Percentiles rank a stretch among this genome's conserved stretches.
Evolutionary conservation across 495 filamentous ascomycete genomes (phyloP).

Genomic region (Penicillium verhagenii): DNA sequence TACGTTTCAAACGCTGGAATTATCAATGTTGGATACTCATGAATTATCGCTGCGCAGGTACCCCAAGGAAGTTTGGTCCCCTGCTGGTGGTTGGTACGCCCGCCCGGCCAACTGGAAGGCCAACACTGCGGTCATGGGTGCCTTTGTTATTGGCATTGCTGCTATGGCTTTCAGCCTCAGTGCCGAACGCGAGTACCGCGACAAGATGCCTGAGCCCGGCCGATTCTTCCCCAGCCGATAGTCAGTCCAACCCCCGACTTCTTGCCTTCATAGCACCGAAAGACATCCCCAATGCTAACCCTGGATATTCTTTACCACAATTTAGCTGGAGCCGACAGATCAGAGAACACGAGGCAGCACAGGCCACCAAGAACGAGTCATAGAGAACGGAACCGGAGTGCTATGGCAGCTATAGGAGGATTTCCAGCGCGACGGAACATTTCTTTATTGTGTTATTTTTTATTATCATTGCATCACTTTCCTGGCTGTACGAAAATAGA

Average conservation of each 20-base stretch:
- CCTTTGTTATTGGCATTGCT: constrained; percentile 70
- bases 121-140: constrained; percentile 84
- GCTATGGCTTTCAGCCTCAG: constrained; percentile 76
- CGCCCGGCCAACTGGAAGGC: constrained; percentile 91
- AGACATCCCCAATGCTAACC: constrained; percentile 17
- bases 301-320: not conserved
- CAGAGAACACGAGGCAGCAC: constrained; percentile 73
- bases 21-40: constrained; percentile 21
- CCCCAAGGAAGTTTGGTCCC: constrained; percentile 99
- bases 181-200: constrained; percentile 75
- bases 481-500: constrained; percentile 48
- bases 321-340: constrained; percentile 90
- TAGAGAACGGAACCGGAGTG: constrained; percentile 22
- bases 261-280: constrained; percentile 4
- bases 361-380: constrained; percentile 57
- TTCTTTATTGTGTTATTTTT: constrained; percentile 37
- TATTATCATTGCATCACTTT: constrained; percentile 34
- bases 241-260: constrained; percentile 53
- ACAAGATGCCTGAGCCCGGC: constrained; percentile 80
- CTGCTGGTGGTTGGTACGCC: constrained; percentile 94
- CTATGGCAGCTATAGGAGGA: constrained; percentile 19
- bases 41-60: constrained; percentile 57
- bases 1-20: constrained; percentile 45
- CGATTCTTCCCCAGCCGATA: constrained; percentile 95
- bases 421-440: constrained; percentile 31